Evolutionary conservation across 352 stramenopile genomes (phyloP), one percentile per base, ranked within the genome.

Genomic region (Pythium grandisporangium): DNA sequence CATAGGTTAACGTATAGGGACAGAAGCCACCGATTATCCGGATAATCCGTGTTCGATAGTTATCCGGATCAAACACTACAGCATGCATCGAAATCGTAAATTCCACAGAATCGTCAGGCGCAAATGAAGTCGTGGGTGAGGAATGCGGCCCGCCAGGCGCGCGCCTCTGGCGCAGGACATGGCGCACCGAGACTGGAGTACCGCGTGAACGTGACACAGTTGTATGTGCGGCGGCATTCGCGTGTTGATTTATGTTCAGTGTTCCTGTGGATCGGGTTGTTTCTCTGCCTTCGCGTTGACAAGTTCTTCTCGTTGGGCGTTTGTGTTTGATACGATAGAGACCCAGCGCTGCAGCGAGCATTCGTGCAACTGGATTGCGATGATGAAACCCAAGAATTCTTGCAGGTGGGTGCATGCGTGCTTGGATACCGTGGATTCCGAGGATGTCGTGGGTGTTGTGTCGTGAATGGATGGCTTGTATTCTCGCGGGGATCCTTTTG

Each of bases 81-180:
- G n/a, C n/a, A n/a, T n/a, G n/a, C n/a, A n/a, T n/a, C n/a, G n/a
- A n/a, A n/a, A n/a, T n/a, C n/a, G n/a, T n/a, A n/a, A n/a, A n/a
- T n/a, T n/a, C n/a, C n/a, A n/a, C n/a, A n/a, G n/a, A n/a, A n/a
- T n/a, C n/a, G n/a, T n/a, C n/a, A n/a, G 14, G 20, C 17, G 13
- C 43, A 19, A 13, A 92, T 92, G 79, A 87, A 85, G 57, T 79
- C 58, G 33, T 92, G 76, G 71, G 75, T 92, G 47, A 66, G 76
- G 2, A 60, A 71, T 27, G 72, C 72, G 11, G 42, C 71, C 30
- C 76, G 63, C 35, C 75, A 73, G 30, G 61, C 53, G 25, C 67
- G 71, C 4, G 49, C 72, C 43, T 67, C 70, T 16, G 41, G 56
- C 29, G 58, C 67, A 32, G 8, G 14, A 32, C 38, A n/a, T n/a